Base-by-base conservation (phyloP, 805 yeast species). In the Kodamaea fukazawae region DNA sequence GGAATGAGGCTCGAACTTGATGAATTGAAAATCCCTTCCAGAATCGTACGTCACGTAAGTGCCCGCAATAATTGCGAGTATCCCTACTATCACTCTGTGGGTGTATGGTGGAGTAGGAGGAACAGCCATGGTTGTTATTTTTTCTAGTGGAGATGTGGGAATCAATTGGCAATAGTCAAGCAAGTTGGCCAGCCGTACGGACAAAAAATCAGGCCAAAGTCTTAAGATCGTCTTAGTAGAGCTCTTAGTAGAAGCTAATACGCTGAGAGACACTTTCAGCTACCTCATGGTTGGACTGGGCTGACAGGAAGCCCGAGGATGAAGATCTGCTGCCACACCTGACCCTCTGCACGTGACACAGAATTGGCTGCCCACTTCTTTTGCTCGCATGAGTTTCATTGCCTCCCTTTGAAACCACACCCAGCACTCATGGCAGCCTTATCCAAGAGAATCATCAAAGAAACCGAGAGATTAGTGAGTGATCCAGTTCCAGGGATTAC, bases 401-500 rank as follows among this genome's bases (percentile, higher is more conserved):
- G 8, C 33, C 33, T 15, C 33, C 14, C 15, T 31, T 17, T 11
- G 14, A 31, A 26, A 25, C 29, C 29, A 34, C 36, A 25, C 16
- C 29, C 32, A 13, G 20, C 27, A 17, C 15, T 9, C 22, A 76
- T 76, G 81, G 76, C 81, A 3, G 70, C 76, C 15, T 69, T 90
- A 57, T 95, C 97, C 32, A 91, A 88, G 67, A 79, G 99, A 70
- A 91, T 91, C 50, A 86, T 91, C 50, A 89, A 90, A 82, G 99
- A 93, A 66, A 91, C 98, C 8, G 96, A 93, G 58, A 74, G 96
- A 47, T 70, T 93, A 29, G 83, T 83, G 16, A 81, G 88, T 28
- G 99, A 93, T 54, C 98, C 99, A 1, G 98, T 91, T 1, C 95
- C 96, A 3, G 99, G 98, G 2, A 93, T 93, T 53, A 76, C 83